Evolutionary conservation across 2,329 filamentous ascomycete genomes (phyloP), one percentile per base, ranked within the genome.

Genomic region (Stemphylium beticola): DNA sequence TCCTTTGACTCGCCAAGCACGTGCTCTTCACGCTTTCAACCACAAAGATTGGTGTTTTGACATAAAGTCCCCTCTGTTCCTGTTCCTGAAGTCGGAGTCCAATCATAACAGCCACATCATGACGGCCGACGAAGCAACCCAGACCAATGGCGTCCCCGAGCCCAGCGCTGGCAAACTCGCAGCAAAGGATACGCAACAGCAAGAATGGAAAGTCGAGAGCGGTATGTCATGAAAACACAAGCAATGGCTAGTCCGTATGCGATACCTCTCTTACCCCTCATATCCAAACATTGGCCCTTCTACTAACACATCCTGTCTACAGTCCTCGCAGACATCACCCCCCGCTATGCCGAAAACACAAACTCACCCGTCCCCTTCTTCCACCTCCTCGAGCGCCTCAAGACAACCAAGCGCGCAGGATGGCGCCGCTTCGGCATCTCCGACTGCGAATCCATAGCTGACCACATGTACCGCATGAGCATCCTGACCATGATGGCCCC

Each of bases 391-490:
- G 91, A 96, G 77, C 89, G 91, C 44, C 85, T 99, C 53, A 99
- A 99, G 84, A 97, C 93, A 7, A 96, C 91, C 58, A 96, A 96
- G 77, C 89, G 95, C 57, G 95, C 97, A 78, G 95, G 95, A 62
- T 99, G 95, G 95, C 86, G 90, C 51, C 86, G 95, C 33, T 97
- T 97, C 73, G 87, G 87, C 34, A 92, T 99, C 62, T 64, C 74
- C 52, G 62, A 78, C 53, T 90, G 91, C 74, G 95, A 99, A 77
- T 96, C 92, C 2, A 97, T 99, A 72, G 85, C 91, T 49, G 95
- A 99, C 79, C 95, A 99, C 83, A 99, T 99, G 95, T 99, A 98
- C 79, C 92, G 95, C 78, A 99, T 99, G 95, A 92, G 93, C 44
- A 85, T 99, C 65, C 92, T 99, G 76, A 92, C 91, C 61, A 91